These are phyloP conservation scores for Cladobotryum protrusum DNA, from an alignment of 2,329 filamentous ascomycete species.

Conservation along the genomic window DNA sequence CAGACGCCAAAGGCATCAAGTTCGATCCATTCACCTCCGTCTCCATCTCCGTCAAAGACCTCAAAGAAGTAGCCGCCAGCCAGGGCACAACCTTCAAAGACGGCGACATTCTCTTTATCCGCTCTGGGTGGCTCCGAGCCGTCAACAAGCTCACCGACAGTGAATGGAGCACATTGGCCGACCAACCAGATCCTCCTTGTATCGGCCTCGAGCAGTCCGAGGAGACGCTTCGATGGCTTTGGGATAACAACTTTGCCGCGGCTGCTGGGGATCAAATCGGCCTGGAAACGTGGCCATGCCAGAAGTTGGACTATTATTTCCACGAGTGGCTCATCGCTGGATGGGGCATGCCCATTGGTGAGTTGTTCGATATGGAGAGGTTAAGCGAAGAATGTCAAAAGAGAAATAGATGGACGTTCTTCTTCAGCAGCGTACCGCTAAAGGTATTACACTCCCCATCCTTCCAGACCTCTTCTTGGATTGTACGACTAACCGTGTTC, in stretches of 20 bases:
- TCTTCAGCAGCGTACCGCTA: constrained; percentile 33
- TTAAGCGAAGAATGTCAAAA: constrained; percentile 29
- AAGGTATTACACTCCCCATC: constrained; percentile 16
- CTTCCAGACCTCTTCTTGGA: background rate
- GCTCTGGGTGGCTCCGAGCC: constrained; percentile 44
- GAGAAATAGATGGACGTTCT: constrained; percentile 32
- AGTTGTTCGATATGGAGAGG: constrained; percentile 40
- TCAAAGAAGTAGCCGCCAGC: constrained; percentile 38
- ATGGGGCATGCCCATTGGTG: constrained; percentile 47
- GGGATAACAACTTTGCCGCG: constrained; percentile 49
- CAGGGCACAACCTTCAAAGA: constrained; percentile 36
- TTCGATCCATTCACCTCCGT: constrained; percentile 34
- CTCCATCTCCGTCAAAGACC: constrained; percentile 35
- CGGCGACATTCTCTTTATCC: constrained; percentile 53
- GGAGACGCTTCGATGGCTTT: constrained; percentile 49
- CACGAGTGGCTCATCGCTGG: constrained; percentile 43
- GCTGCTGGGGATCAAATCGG: constrained; percentile 49
- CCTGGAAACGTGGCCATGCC: constrained; percentile 44
- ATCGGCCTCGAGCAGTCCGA: constrained; percentile 43
- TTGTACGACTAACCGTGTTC: background rate
- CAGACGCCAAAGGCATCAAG: constrained; percentile 28
- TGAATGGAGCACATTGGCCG: constrained; percentile 31
- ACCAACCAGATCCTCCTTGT: constrained; percentile 22
- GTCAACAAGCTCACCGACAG: constrained; percentile 33
- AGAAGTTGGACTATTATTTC: constrained; percentile 24